phyloP scores from a whole-genome alignment of 768 basidiomycete species.

The Boletus rubropictus region DNA sequence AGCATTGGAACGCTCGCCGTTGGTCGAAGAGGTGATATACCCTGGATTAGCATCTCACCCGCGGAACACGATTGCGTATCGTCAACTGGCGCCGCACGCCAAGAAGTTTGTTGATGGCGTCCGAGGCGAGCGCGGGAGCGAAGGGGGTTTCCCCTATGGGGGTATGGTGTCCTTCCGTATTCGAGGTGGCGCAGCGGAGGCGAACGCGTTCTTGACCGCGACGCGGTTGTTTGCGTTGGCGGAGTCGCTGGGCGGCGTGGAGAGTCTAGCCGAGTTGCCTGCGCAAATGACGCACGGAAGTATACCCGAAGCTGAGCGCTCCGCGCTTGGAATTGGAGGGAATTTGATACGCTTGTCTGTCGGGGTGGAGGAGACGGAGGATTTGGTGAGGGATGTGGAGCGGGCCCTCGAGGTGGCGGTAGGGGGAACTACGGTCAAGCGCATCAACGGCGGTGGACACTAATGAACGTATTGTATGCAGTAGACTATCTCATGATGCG shows the following conservation, averaged over 20 bases:
- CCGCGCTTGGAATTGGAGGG: conserved; percentile 67
- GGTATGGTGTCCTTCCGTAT: conserved; percentile 83
- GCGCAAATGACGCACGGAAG: conserved; percentile 85
- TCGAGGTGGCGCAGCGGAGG: conserved; percentile 44
- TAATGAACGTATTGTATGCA: no score
- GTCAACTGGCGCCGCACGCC: conserved; percentile 64
- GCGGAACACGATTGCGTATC: conserved; percentile 58
- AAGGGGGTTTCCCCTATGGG: conserved; percentile 74
- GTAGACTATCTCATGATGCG: no score
- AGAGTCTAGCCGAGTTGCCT: conserved; percentile 85
- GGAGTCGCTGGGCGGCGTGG: conserved; percentile 88
- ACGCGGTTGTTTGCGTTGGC: conserved; percentile 73
- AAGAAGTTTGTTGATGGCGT: conserved; percentile 50
- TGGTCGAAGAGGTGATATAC: conserved; percentile 81
- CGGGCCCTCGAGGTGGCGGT: conserved; percentile 23
- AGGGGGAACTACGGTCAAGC: neutral
- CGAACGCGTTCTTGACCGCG: conserved; percentile 61
- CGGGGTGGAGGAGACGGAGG: conserved; percentile 83
- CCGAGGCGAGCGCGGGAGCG: conserved; percentile 19
- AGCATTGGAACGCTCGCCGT: conserved; percentile 46
- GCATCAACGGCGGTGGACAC: neutral
- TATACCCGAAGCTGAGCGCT: conserved; percentile 64
- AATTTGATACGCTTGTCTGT: conserved; percentile 76
- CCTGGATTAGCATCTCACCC: conserved; percentile 72
- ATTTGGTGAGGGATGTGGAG: conserved; percentile 47